Conservation (phyloP, 2,329 filamentous ascomycete species). For the Sporothrix inflata region DNA sequence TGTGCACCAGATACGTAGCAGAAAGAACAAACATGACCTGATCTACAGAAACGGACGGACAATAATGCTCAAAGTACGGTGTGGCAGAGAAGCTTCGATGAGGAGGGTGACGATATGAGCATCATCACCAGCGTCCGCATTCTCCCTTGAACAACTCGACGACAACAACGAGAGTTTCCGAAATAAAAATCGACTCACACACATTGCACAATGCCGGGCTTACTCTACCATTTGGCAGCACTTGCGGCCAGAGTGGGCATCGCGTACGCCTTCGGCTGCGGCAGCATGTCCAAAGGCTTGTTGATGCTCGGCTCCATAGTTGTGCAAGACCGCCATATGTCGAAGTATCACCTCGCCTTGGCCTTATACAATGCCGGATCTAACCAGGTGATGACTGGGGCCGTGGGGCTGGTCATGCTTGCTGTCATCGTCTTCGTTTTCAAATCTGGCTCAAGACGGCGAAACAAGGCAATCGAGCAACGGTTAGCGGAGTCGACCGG, state of each 20-base stretch:
- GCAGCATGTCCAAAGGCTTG: background rate
- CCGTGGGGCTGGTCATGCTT: background rate
- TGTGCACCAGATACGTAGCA: background rate
- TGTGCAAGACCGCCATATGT: background rate
- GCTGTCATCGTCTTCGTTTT: background rate
- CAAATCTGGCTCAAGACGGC: background rate
- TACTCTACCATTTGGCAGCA: background rate
- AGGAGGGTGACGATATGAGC: background rate
- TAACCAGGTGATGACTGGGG: background rate
- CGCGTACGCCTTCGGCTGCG: background rate
- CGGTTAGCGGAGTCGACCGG: background rate
- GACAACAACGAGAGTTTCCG: background rate
- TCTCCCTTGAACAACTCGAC: background rate
- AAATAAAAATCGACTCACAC: background rate
- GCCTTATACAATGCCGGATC: background rate
- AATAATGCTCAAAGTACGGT: constrained; percentile 11
- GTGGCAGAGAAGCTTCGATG: background rate
- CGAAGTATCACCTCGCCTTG: background rate
- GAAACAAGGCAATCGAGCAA: background rate
- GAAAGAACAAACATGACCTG: background rate
- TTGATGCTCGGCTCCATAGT: background rate
- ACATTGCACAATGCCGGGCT: background rate
- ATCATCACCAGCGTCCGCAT: background rate
- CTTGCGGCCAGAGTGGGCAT: background rate
- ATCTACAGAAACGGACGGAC: background rate